Evolutionary conservation across 176 grass and related monocot genomes (phyloP), one percentile per base, ranked within the genome.

Genomic region (Saccharum officinarum): DNA sequence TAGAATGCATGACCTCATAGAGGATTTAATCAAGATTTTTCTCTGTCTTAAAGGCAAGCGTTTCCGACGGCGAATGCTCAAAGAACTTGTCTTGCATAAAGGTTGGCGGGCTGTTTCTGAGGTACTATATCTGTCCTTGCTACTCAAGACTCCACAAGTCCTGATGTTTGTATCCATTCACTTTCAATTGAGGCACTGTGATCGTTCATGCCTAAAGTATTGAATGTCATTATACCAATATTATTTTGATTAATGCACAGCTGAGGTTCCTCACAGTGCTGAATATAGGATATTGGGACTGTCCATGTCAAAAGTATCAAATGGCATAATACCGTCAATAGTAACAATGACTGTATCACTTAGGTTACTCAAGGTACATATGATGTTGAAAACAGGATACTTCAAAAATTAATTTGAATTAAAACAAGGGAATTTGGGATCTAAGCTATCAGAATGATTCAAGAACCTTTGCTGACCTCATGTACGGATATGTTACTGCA

Each of bases 21-120:
- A 83, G 31, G 16, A 62, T 52, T 70, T 76, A 64, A 44, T 73
- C 15, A 42, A 75, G 2, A 61, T 85, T 82, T 61, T 86, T 18
- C 36, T 80, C 78, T 77, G 47, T 89, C 50, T 78, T 84, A 79
- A 90, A 99, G 97, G 91, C 97, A 70, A 99, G 97, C 60, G 8
- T 96, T 82, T 92, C 93, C 62, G 88, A 92, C 82, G 88, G 97
- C 15, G 97, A 88, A 84, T 89, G 45, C 89, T 89, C 90, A 30
- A 99, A 94, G 67, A 96, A 92, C 71, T 91, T 99, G 76, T 91
- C 93, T 76, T 94, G 88, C 90, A 96, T 99, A 83, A 91, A 92
- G 76, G 85, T 99, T 1, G 92, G 92, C 55, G 97, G 97, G 46
- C 54, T 99, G 59, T 99, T 99, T 84, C 79, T 99, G 78, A 99